phyloP scores from a whole-genome alignment of 2,329 filamentous ascomycete genomes.

The Monosporascus cannonballus region DNA sequence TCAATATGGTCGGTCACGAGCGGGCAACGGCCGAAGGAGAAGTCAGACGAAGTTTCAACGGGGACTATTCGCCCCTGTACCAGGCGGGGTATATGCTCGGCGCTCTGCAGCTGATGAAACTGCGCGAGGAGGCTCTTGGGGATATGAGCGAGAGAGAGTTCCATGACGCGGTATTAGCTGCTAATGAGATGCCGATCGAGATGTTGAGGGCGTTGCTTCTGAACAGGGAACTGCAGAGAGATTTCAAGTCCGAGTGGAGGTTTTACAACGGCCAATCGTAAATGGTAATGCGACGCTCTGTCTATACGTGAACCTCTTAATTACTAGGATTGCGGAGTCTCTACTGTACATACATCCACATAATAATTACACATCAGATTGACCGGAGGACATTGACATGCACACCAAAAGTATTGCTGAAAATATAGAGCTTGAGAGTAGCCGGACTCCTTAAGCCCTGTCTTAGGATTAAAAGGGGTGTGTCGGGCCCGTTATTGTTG shows the following conservation, averaged over 20 bases:
- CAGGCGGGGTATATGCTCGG: conserved; percentile 56
- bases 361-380: too few species aligned
- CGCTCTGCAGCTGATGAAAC: conserved; percentile 46
- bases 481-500: too few species aligned
- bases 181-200: conserved; percentile 50
- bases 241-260: conserved; percentile 43
- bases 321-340: too few species aligned
- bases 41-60: conserved; percentile 49
- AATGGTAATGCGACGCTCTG: too few species aligned
- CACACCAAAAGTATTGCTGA: too few species aligned
- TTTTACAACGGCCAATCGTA: conserved; percentile 33
- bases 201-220: conserved; percentile 43
- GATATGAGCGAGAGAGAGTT: conserved; percentile 45
- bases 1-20: conserved; percentile 52
- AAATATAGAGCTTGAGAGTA: too few species aligned
- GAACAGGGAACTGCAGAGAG: conserved; percentile 31
- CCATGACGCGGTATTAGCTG: conserved; percentile 45
- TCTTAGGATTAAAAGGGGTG: too few species aligned
- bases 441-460: too few species aligned
- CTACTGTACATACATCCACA: too few species aligned
- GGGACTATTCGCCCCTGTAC: conserved; percentile 51
- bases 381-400: too few species aligned
- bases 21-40: conserved; percentile 54
- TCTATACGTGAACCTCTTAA: too few species aligned
- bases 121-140: conserved; percentile 43